Evolutionary conservation across 768 basidiomycete genomes (phyloP), one percentile per base, ranked within the genome.

Genomic region (Pulveroboletus sp.): DNA sequence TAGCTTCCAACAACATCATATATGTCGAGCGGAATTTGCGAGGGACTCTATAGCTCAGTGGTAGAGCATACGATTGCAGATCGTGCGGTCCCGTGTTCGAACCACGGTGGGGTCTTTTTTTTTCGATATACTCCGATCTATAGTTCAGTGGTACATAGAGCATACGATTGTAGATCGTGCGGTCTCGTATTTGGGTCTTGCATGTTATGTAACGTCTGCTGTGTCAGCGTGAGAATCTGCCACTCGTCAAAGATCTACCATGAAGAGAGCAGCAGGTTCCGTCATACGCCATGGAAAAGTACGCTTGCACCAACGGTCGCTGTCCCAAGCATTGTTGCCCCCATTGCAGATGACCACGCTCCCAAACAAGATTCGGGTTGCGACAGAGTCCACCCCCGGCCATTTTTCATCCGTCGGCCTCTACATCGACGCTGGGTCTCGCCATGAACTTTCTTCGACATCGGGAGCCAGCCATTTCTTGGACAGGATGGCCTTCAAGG

Each of bases 401-500:
- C 93, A 98, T 72, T 97, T 98, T 67, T 88, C 94, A 31, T 87
- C 93, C 0, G 79, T 95, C 1, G 97, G 95, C 4, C 79, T 98
- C 34, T 97, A 93, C 60, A 78, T 98, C 58, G 94, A 97, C 66
- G 94, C 91, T 2, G 97, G 97, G 21, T 84, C 90, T 24, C 78
- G 97, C 13, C 94, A 90, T 75, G 97, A 98, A 66, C 81, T 77
- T 11, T 69, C 77, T 17, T 68, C 77, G 16, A 86, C 77, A 0
- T 81, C 80, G 8, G 97, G 97, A 0, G 87, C 85, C 6, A 90
- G 89, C 52, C 93, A 98, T 78, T 88, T 98, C 63, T 65, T 97
- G 29, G 94, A 98, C 60, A 78, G 94, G 60, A 84, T 98, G 82
- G 95, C 95, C 2, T 98, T 95, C 77, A 97, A 97, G 81, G 94